Conservation (phyloP, 192 early-diverging fungal genomes). For the Chytriomyces confervae region DNA sequence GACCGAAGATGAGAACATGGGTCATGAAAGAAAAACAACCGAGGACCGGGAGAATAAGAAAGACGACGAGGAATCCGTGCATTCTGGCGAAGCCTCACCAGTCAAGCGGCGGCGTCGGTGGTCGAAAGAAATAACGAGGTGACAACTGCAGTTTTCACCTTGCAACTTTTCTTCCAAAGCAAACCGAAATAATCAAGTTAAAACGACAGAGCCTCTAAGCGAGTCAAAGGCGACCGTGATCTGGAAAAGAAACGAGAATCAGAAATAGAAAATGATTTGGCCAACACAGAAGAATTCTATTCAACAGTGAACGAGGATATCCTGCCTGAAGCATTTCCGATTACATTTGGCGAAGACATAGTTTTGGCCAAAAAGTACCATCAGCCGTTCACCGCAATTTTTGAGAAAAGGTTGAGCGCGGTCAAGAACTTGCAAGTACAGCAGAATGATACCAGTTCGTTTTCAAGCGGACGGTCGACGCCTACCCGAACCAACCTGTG, state of each 20-base stretch:
- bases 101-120: slow-evolving; percentile 2
- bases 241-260: not conserved
- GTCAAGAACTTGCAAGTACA: not conserved
- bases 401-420: not conserved
- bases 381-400: not conserved
- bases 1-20: not conserved
- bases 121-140: not conserved
- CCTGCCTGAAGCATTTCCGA: not conserved
- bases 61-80: slow-evolving; percentile 5
- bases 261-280: slow-evolving; percentile 6
- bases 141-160: not conserved
- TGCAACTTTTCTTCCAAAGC: not conserved
- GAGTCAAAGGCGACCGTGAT: not conserved
- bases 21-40: not conserved
- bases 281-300: not conserved
- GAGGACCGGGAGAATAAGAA: not conserved
- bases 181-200: not conserved
- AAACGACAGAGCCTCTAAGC: slow-evolving; percentile 11
- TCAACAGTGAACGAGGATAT: slow-evolving; percentile 7
- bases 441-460: not conserved
- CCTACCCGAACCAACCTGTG: not conserved
- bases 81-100: not conserved
- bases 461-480: not conserved
- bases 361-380: not conserved
- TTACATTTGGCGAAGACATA: not conserved